phyloP scores from a whole-genome alignment of 352 stramenopile genomes.

The Pythium sp. region DNA sequence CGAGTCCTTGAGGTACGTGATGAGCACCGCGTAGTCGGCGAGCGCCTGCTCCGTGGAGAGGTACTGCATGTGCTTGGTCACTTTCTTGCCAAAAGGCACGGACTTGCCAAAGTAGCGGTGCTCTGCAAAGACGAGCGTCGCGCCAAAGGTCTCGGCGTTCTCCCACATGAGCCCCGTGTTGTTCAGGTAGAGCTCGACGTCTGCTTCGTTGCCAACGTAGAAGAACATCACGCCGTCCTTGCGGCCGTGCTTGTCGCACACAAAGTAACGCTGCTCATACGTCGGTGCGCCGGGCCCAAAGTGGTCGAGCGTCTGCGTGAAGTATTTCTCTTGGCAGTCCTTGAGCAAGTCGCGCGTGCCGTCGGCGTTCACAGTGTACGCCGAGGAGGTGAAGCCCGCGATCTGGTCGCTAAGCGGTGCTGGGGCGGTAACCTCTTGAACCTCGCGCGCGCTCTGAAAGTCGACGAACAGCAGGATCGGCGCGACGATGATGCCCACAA shows the following conservation, averaged over 20 bases:
- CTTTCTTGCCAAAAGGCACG: slow-evolving; percentile 68
- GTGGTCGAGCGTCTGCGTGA: slow-evolving; percentile 76
- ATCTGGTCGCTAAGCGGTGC: not conserved
- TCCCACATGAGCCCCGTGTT: slow-evolving; percentile 97
- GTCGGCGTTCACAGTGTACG: slow-evolving; percentile 38
- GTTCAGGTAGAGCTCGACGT: slow-evolving; percentile 95
- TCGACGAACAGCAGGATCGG: slow-evolving; percentile 33
- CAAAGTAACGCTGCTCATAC: slow-evolving; percentile 89
- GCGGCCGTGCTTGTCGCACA: slow-evolving; percentile 72
- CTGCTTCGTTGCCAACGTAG: slow-evolving; percentile 95
- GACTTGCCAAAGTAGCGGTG: slow-evolving; percentile 96
- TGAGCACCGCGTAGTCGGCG: slow-evolving; percentile 83
- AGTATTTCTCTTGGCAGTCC: slow-evolving; percentile 70
- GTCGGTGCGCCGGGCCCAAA: slow-evolving; percentile 55
- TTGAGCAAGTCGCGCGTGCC: slow-evolving; percentile 40
- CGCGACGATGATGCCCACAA: slow-evolving; percentile 28
- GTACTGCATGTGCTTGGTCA: slow-evolving; percentile 64
- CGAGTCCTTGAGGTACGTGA: slow-evolving; percentile 47
- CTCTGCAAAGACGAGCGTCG: slow-evolving; percentile 95
- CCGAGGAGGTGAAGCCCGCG: not conserved
- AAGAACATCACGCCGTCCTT: slow-evolving; percentile 87
- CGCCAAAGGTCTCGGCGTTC: slow-evolving; percentile 87
- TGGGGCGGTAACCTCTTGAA: not conserved
- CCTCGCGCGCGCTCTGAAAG: slow-evolving; percentile 12
- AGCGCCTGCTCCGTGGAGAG: slow-evolving; percentile 87